phyloP scores from a whole-genome alignment of 2,329 filamentous ascomycete genomes.

The Biscogniauxia marginata region DNA sequence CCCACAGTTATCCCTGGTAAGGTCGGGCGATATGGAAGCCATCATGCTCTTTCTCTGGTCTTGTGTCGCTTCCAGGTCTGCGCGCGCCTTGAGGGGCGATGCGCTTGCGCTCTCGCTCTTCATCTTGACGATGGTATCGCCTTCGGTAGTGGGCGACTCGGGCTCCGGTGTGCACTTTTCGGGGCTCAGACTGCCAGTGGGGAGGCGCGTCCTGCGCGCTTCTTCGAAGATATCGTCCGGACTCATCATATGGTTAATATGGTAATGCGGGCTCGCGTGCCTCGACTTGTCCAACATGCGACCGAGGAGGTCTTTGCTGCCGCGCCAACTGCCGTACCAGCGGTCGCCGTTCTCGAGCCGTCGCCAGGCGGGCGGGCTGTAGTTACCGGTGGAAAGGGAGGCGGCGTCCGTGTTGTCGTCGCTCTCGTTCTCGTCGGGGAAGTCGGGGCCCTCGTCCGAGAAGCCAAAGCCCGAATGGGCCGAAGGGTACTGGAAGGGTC shows the following conservation, averaged over 20 bases:
- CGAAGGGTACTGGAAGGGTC: constrained; percentile 40
- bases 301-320: constrained; percentile 53
- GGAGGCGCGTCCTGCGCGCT: constrained; percentile 55
- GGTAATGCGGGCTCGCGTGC: constrained; percentile 23
- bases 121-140: constrained; percentile 40
- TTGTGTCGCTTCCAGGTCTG: constrained; percentile 18
- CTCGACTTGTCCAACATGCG: constrained; percentile 37
- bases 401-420: constrained; percentile 41
- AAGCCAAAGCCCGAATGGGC: constrained; percentile 42
- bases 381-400: constrained; percentile 51
- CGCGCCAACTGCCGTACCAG: constrained; percentile 60
- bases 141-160: constrained; percentile 28
- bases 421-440: constrained; percentile 41
- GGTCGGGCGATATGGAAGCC: constrained; percentile 29
- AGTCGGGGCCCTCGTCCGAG: constrained; percentile 37
- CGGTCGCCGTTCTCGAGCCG: constrained; percentile 59
- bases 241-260: constrained; percentile 14
- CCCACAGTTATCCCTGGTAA: constrained; percentile 51
- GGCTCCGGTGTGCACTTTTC: constrained; percentile 52
- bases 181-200: constrained; percentile 55
- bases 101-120: constrained; percentile 29
- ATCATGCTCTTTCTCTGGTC: constrained; percentile 28
- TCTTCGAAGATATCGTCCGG: constrained; percentile 42
- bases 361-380: constrained; percentile 60
- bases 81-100: constrained; percentile 23